Base-by-base conservation (phyloP, 768 basidiomycete species). In the Calocera viscosa region DNA sequence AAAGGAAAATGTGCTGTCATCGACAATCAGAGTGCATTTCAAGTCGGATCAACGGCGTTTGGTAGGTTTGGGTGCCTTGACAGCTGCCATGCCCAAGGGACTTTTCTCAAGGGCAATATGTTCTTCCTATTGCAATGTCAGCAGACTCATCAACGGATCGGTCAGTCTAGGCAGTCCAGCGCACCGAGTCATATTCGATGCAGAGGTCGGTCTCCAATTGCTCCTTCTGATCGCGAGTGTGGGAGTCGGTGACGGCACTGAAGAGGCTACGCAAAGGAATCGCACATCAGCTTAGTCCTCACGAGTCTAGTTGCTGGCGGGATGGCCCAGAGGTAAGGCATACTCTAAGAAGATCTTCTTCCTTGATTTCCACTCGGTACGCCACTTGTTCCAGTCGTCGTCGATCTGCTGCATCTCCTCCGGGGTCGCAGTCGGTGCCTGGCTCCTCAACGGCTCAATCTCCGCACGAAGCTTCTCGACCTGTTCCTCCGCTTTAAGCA, bases 331-430 rank as follows among this genome's bases (percentile, higher is more conserved):
- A 14, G 14, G 5, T 38, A 19, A 24, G 3, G 43, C 87, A 72
- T 78, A 91, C 91, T 79, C 82, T 67, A 79, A 82, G 76, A 91
- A 95, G 1, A 88, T 77, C 73, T 89, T 93, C 73, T 82, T 84
- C 66, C 93, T 81, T 26, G 82, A 80, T 35, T 83, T 75, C 93
- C 93, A 95, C 77, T 93, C 88, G 2, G 81, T 80, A 68, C 88
- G 80, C 91, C 91, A 94, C 72, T 82, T 84, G 5, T 71, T 76
- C 88, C 91, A 94, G 34, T 93, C 89, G 0, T 76, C 74, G 68
- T 93, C 86, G 65, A 94, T 78, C 68, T 80, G 77, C 17, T 81
- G 82, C 19, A 90, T 80, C 64, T 93, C 90, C 69, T 86, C 84
- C 8, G 84, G 78, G 19, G 89, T 89, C 33, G 93, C 82, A 28